Percentiles rank a stretch among this genome's conserved stretches.
phyloP scores from a whole-genome alignment of 352 stramenopile genomes.

The Phytophthora kernoviae region DNA sequence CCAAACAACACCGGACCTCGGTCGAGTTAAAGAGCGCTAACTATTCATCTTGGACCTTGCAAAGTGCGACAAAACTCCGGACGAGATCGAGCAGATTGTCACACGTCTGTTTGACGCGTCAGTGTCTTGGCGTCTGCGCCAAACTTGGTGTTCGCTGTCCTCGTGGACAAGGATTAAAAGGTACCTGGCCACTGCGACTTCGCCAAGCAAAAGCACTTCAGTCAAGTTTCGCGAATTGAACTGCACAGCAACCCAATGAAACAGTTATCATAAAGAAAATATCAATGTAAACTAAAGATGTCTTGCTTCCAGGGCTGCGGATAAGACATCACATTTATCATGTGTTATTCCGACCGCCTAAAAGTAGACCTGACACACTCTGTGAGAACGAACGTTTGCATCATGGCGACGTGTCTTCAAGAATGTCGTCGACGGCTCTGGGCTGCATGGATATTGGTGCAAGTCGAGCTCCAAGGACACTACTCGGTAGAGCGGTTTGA shows the following conservation, averaged over 20 bases:
- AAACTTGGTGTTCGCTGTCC: slow-evolving; percentile 12
- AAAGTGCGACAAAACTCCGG: slow-evolving; percentile 26
- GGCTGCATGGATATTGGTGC: neutral
- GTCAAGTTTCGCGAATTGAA: too few species aligned
- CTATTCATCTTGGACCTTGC: slow-evolving; percentile 33
- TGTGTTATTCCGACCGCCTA: neutral
- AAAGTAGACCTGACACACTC: neutral
- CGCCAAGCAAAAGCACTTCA: neutral
- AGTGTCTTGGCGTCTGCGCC: slow-evolving; percentile 1
- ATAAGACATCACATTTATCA: too few species aligned
- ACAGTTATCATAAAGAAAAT: too few species aligned
- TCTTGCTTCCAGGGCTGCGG: too few species aligned
- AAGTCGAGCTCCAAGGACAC: slow-evolving; percentile 34
- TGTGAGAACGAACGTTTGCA: too few species aligned
- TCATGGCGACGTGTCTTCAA: neutral
- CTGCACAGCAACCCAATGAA: too few species aligned
- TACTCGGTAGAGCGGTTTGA: slow-evolving; percentile 30
- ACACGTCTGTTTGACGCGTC: slow-evolving; percentile 24
- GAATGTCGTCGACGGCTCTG: neutral
- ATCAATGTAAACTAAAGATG: too few species aligned
- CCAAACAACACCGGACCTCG: neutral
- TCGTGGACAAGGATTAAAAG: slow-evolving; percentile 21
- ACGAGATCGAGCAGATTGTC: slow-evolving; percentile 39
- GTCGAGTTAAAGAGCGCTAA: slow-evolving; percentile 11
- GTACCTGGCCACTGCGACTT: neutral